Evolutionary conservation across 2,329 filamentous ascomycete genomes (phyloP).

Genomic region (Elsinoe necatrix): DNA sequence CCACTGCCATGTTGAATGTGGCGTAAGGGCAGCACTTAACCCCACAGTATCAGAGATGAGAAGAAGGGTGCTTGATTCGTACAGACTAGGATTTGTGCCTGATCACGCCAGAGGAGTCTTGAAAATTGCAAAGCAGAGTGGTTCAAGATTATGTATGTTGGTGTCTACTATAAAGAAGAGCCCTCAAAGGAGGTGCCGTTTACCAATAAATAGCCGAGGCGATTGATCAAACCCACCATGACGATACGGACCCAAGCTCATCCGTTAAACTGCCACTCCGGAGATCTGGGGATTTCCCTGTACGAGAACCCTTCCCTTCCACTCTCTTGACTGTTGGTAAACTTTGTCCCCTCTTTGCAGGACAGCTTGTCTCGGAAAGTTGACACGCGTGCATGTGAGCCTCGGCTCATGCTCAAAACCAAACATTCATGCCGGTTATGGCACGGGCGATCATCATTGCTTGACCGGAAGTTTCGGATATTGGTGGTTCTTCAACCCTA

Average conservation of each 20-base stretch:
- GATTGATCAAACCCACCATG: background rate
- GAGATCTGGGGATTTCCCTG: background rate
- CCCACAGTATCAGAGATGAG: background rate
- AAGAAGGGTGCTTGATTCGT: no score
- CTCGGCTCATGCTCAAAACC: background rate
- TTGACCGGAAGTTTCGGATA: no score
- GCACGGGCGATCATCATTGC: no score
- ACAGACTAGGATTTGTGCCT: no score
- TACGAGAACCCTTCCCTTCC: background rate
- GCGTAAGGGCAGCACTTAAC: background rate
- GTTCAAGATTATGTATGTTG: no score
- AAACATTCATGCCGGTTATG: background rate
- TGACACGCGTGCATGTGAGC: background rate
- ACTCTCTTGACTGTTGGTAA: background rate
- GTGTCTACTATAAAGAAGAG: no score
- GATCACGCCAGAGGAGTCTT: no score
- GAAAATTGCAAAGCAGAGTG: no score
- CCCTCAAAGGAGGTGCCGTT: background rate
- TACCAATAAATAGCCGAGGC: background rate
- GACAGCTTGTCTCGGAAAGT: background rate
- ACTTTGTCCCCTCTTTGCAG: background rate
- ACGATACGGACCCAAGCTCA: background rate
- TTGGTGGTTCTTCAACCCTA: no score
- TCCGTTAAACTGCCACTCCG: background rate
- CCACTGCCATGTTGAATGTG: constrained; percentile 3